These are phyloP conservation scores for Candida railenensis DNA, from an alignment of 805 yeast species.

Conservation along the genomic window DNA sequence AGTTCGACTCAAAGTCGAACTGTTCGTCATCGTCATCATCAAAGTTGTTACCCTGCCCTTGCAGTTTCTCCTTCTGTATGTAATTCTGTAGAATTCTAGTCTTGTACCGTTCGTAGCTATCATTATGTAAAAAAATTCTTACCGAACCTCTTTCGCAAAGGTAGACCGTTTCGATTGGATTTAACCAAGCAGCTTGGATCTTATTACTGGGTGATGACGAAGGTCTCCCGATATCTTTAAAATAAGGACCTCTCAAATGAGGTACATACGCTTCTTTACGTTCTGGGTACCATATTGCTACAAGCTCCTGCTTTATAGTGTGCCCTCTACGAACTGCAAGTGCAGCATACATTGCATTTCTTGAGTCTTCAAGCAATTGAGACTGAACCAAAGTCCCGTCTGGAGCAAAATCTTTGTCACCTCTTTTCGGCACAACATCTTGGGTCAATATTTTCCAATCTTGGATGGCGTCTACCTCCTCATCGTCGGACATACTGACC, in stretches of 20 bases:
- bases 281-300: constrained; percentile 46
- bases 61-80: not conserved
- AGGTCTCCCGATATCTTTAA: constrained; percentile 70
- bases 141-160: constrained; percentile 74
- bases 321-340: constrained; percentile 51
- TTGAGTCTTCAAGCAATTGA: constrained; percentile 47
- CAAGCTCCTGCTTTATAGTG: constrained; percentile 46
- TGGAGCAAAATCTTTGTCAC: constrained; percentile 85
- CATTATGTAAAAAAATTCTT: constrained; percentile 25
- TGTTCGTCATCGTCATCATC: constrained; percentile 11
- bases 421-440: constrained; percentile 60
- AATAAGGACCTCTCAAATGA: constrained; percentile 66
- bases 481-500: constrained; percentile 1
- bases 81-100: not conserved
- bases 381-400: constrained; percentile 64
- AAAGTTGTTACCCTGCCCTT: not conserved
- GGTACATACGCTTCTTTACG: constrained; percentile 29
- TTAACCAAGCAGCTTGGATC: constrained; percentile 44
- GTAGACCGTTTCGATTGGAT: constrained; percentile 70
- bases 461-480: constrained; percentile 19
- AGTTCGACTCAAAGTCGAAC: constrained; percentile 19
- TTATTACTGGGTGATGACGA: constrained; percentile 10
- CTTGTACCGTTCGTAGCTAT: constrained; percentile 16
- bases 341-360: constrained; percentile 73
- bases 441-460: constrained; percentile 25